Conservation (phyloP, 1,284 basidiomycete species). For the Earliella scabrosa region DNA sequence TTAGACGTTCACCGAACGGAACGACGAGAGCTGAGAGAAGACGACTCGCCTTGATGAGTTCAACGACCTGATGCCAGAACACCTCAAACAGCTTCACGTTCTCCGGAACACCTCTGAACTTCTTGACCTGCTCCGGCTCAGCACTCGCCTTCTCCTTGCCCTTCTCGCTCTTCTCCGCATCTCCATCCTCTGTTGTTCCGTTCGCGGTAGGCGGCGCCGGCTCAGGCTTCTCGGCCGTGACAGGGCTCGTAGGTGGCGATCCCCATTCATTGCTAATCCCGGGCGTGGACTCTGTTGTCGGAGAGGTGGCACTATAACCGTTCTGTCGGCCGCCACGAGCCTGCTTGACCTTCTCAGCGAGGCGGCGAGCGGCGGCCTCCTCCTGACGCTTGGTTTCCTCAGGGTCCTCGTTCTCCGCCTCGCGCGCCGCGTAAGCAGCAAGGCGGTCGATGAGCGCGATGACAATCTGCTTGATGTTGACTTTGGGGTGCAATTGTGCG, state of each 20-base stretch:
- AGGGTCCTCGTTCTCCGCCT: slow-evolving; percentile 92
- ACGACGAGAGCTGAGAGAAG: not conserved
- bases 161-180: slow-evolving; percentile 47
- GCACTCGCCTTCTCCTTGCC: slow-evolving; percentile 54
- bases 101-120: slow-evolving; percentile 92
- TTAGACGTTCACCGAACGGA: slow-evolving; percentile 1
- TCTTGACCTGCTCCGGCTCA: slow-evolving; percentile 50
- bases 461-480: slow-evolving; percentile 96
- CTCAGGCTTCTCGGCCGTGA: slow-evolving; percentile 24
- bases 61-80: slow-evolving; percentile 98
- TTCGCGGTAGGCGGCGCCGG: slow-evolving; percentile 15
- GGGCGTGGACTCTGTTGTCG: slow-evolving; percentile 25
- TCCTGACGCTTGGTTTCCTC: slow-evolving; percentile 91
- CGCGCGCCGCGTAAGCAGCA: slow-evolving; percentile 90
- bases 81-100: slow-evolving; percentile 94
- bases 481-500: slow-evolving; percentile 92
- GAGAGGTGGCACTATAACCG: slow-evolving; percentile 33
- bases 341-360: slow-evolving; percentile 87
- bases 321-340: slow-evolving; percentile 64
- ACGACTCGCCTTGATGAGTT: slow-evolving; percentile 84
- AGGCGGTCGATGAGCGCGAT: slow-evolving; percentile 96
- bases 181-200: slow-evolving; percentile 36
- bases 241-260: slow-evolving; percentile 35
- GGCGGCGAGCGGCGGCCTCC: slow-evolving; percentile 83
- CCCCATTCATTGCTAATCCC: slow-evolving; percentile 34